Conservation (phyloP, 23 red algal species). For the Gracilaria caudata region DNA sequence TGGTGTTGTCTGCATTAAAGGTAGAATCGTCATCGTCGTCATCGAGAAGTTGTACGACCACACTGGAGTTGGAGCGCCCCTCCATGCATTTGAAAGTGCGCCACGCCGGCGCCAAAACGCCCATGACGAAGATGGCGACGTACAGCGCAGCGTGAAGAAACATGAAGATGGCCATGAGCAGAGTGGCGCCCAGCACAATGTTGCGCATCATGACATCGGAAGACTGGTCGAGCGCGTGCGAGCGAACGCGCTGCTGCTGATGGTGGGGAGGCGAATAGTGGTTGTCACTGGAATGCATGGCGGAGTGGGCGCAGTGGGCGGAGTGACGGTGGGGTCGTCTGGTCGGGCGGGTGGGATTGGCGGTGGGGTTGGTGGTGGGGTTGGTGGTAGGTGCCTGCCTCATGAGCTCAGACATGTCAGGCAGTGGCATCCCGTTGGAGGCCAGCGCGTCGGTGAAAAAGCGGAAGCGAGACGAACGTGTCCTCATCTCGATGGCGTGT, state of each 20-base stretch:
- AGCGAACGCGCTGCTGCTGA: background rate
- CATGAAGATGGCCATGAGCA: conserved; percentile 9
- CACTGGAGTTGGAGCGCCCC: background rate
- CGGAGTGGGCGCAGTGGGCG: background rate
- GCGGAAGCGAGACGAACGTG: background rate
- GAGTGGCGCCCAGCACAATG: conserved; percentile 19
- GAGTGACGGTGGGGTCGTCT: background rate
- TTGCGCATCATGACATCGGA: conserved; percentile 48
- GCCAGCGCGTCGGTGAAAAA: conserved; percentile 12
- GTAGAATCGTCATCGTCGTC: conserved; percentile 18
- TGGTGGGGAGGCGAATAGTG: background rate
- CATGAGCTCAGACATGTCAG: background rate
- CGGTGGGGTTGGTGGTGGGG: background rate
- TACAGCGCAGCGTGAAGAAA: conserved; percentile 39
- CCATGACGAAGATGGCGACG: conserved; percentile 32
- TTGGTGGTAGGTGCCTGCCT: background rate
- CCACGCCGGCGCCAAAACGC: conserved; percentile 53
- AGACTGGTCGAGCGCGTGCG: background rate
- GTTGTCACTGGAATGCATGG: background rate
- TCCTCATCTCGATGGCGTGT: background rate
- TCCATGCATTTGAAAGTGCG: conserved; percentile 50
- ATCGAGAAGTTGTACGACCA: conserved; percentile 7
- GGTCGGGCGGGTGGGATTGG: background rate
- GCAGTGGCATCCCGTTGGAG: background rate
- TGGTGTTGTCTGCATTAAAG: background rate